phyloP scores from a whole-genome alignment of 768 basidiomycete genomes.

The Strobilomyces echinocephalus region DNA sequence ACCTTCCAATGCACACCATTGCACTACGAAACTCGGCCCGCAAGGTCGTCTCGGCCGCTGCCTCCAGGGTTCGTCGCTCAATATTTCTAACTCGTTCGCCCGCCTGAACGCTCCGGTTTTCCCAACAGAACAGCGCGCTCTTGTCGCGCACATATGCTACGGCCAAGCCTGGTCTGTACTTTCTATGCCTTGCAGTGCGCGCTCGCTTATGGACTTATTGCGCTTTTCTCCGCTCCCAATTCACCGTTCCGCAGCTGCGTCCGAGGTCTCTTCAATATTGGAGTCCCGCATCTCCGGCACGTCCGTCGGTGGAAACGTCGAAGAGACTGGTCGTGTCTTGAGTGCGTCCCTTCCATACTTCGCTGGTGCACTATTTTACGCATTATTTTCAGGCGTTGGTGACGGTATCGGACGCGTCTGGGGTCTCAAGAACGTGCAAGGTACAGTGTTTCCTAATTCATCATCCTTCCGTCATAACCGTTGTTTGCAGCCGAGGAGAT shows the following conservation, averaged over 20 bases:
- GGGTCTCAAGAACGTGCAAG: conserved; percentile 98
- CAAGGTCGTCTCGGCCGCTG: conserved; percentile 66
- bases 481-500: conserved; percentile 86
- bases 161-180: conserved; percentile 86
- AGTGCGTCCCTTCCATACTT: conserved; percentile 51
- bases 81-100: conserved; percentile 9
- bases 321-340: conserved; percentile 98
- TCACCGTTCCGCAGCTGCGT: conserved; percentile 67
- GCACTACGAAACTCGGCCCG: conserved; percentile 81
- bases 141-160: conserved; percentile 89
- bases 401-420: conserved; percentile 99
- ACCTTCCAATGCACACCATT: conserved; percentile 73
- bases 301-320: conserved; percentile 86
- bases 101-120: conserved; percentile 9
- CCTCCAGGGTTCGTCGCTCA: conserved; percentile 48
- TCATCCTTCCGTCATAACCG: background rate
- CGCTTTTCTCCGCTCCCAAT: conserved; percentile 10
- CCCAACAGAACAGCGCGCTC: conserved; percentile 39
- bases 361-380: background rate
- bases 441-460: conserved; percentile 36
- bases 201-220: conserved; percentile 13
- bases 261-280: conserved; percentile 98
- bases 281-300: conserved; percentile 97
- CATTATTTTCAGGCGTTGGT: conserved; percentile 72
- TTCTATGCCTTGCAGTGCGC: background rate